Evolutionary conservation across 2,329 filamentous ascomycete species (phyloP).

Genomic region (Colletotrichum musae): DNA sequence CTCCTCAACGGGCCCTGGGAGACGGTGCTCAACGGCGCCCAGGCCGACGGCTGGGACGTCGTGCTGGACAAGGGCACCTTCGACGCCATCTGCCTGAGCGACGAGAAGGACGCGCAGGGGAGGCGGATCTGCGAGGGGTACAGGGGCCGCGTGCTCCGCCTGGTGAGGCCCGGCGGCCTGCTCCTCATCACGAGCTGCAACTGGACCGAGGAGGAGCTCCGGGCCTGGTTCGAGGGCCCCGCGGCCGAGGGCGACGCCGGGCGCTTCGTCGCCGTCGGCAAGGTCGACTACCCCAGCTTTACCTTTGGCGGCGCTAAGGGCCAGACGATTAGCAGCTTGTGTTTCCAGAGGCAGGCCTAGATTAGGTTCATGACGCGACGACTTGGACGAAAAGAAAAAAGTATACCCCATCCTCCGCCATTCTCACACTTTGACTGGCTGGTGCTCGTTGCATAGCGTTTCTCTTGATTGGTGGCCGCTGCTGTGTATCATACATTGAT

Average conservation of each 20-base stretch:
- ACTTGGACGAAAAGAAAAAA: constrained; percentile 18
- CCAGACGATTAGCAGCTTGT: constrained; percentile 89
- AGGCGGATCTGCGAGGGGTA: constrained; percentile 83
- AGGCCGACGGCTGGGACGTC: constrained; percentile 80
- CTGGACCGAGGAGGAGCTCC: constrained; percentile 93
- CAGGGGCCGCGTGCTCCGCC: constrained; percentile 73
- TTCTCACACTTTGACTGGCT: background rate
- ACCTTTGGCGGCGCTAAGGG: constrained; percentile 91
- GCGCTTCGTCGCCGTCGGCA: constrained; percentile 73
- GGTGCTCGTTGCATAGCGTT: constrained; percentile 24
- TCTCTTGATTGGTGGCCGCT: constrained; percentile 25
- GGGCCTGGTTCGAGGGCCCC: constrained; percentile 79
- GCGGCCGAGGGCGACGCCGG: constrained; percentile 48
- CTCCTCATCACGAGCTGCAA: constrained; percentile 96
- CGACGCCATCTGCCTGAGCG: constrained; percentile 88
- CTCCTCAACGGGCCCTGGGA: constrained; percentile 64
- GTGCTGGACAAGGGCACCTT: constrained; percentile 99
- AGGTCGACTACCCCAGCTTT: constrained; percentile 87
- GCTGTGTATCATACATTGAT: constrained; percentile 39
- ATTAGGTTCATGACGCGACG: constrained; percentile 16
- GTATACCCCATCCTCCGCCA: constrained; percentile 16
- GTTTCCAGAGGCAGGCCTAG: constrained; percentile 70
- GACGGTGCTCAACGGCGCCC: constrained; percentile 50
- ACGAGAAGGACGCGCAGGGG: constrained; percentile 66
- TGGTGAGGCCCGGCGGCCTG: constrained; percentile 80